phyloP scores from a whole-genome alignment of 768 basidiomycete genomes.

The Crassisporium funariophilum region DNA sequence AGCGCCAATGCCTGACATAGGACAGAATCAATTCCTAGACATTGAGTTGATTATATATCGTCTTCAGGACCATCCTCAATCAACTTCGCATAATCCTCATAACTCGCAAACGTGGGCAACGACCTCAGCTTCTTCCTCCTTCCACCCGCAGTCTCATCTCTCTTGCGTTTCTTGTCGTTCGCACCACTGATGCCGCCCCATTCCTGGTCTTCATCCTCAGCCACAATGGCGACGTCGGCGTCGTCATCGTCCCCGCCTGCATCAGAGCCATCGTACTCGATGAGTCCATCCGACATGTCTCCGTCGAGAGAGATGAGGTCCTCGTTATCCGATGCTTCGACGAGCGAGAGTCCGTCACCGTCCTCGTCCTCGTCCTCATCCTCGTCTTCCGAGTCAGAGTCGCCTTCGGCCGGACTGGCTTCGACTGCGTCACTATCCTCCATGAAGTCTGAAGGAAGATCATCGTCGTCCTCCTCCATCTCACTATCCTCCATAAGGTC shows the following conservation, averaged over 20 bases:
- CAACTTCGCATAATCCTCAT: slow-evolving; percentile 84
- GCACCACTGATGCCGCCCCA: slow-evolving; percentile 53
- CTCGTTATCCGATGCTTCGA: slow-evolving; percentile 71
- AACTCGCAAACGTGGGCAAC: slow-evolving; percentile 82
- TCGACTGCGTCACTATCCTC: slow-evolving; percentile 29
- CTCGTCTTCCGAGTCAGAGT: slow-evolving; percentile 24
- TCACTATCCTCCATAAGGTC: slow-evolving; percentile 44
- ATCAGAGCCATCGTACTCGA: slow-evolving; percentile 62
- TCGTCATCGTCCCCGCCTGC: slow-evolving; percentile 45
- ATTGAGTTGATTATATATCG: slow-evolving; percentile 41
- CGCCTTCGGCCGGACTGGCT: slow-evolving; percentile 24
- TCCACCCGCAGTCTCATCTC: slow-evolving; percentile 37
- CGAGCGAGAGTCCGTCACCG: slow-evolving; percentile 53
- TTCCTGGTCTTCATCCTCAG: slow-evolving; percentile 47
- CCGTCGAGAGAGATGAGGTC: slow-evolving; percentile 63
- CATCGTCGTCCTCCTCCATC: slow-evolving; percentile 33
- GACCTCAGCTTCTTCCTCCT: slow-evolving; percentile 70
- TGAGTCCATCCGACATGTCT: slow-evolving; percentile 56
- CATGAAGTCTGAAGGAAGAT: slow-evolving; percentile 12
- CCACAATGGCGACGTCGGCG: slow-evolving; percentile 50
- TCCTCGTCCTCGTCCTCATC: slow-evolving; percentile 39
- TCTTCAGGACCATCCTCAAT: slow-evolving; percentile 81
- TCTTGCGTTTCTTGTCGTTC: slow-evolving; percentile 48
- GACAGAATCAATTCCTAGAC: no score
- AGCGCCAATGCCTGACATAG: no score